Conservation (phyloP, 1,284 basidiomycete genomes). For the Pseudozyma thailandica region DNA sequence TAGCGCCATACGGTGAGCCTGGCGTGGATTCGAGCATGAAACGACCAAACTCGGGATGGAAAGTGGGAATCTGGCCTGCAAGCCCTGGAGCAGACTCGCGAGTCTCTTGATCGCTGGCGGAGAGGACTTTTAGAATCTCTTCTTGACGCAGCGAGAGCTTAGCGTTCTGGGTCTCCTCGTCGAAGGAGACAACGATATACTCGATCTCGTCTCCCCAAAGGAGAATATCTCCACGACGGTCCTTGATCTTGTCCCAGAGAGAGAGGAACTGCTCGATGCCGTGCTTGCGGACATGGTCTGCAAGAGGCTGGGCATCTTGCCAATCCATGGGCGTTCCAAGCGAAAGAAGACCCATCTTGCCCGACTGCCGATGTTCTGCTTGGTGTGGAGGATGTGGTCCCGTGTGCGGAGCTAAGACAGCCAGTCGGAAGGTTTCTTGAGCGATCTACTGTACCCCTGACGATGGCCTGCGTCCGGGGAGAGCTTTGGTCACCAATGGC, state of each 20-base stretch:
- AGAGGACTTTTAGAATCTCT: conserved; percentile 87
- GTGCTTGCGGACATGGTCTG: conserved; percentile 89
- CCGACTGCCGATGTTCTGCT: not conserved
- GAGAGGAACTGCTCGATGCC: conserved; percentile 95
- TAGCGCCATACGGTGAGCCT: conserved; percentile 90
- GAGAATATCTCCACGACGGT: conserved; percentile 87
- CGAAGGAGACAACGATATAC: conserved; percentile 92
- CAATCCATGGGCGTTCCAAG: conserved; percentile 94
- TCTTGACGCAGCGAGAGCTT: conserved; percentile 89
- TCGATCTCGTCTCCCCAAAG: conserved; percentile 99
- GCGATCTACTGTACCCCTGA: no score
- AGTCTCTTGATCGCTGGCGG: conserved; percentile 70
- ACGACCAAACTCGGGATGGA: conserved; percentile 97
- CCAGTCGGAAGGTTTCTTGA: no score
- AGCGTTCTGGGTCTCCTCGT: conserved; percentile 81
- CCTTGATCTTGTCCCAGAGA: conserved; percentile 90
- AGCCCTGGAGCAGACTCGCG: conserved; percentile 74
- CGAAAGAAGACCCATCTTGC: conserved; percentile 87
- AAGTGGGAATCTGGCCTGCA: conserved; percentile 79
- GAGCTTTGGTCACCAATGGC: no score
- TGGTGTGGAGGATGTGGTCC: no score
- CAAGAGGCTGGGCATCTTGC: conserved; percentile 81
- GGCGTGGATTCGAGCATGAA: conserved; percentile 99
- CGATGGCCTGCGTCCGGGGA: no score
- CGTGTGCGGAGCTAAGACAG: not conserved